A percentile compares a stretch with the other conserved stretches of the same genome.
These are phyloP conservation scores for Ambispora gerdemannii DNA, from an alignment of 192 early-diverging fungal genomes.

Conservation along the genomic window DNA sequence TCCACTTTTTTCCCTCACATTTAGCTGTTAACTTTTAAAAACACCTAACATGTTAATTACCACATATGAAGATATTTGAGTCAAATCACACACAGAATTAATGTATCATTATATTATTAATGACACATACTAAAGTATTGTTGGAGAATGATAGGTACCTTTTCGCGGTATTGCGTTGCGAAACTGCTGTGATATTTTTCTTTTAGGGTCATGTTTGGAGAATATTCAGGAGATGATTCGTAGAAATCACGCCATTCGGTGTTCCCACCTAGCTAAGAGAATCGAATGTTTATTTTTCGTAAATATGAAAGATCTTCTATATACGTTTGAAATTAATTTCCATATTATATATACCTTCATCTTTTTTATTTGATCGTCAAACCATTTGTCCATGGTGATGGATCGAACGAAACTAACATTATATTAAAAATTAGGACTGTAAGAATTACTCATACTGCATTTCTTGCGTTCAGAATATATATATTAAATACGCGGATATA, in stretches of 20 bases:
- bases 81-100: too few species aligned
- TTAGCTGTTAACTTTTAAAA: constrained; percentile 57
- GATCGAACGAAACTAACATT: constrained; percentile 90
- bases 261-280: constrained; percentile 76
- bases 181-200: constrained; percentile 89
- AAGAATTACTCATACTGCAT: too few species aligned
- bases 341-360: constrained; percentile 63
- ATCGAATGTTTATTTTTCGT: too few species aligned
- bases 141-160: constrained; percentile 60
- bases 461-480: too few species aligned
- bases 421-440: too few species aligned
- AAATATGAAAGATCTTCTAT: too few species aligned
- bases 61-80: too few species aligned
- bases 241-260: constrained; percentile 83
- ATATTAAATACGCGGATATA: too few species aligned
- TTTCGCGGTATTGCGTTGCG: constrained; percentile 83
- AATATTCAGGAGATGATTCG: constrained; percentile 73
- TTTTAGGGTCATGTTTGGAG: constrained; percentile 65
- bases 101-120: too few species aligned
- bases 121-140: too few species aligned
- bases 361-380: constrained; percentile 88
- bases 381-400: constrained; percentile 98
- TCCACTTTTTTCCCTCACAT: constrained; percentile 58
- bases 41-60: too few species aligned
- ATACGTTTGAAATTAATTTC: constrained; percentile 13